These are phyloP conservation scores for Trichoderma afroharzianum DNA, from an alignment of 2,329 filamentous ascomycete genomes.

Conservation along the genomic window DNA sequence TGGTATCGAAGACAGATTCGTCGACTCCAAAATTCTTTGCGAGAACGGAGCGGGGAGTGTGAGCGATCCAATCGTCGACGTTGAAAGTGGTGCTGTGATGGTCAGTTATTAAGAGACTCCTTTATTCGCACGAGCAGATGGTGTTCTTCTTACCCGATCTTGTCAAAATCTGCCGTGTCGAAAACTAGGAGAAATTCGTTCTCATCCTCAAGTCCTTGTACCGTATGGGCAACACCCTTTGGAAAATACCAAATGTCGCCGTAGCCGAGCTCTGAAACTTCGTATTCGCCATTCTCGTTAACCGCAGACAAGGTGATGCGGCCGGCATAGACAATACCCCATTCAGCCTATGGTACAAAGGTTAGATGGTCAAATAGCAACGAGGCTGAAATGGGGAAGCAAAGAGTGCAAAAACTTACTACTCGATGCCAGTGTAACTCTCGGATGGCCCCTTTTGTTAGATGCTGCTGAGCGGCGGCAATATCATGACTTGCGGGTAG, in stretches of 20 bases:
- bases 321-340: conserved; percentile 60
- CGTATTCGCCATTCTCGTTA: conserved; percentile 56
- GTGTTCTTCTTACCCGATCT: conserved; percentile 44
- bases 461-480: conserved; percentile 63
- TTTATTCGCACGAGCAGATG: too few relatives aligned
- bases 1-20: conserved; percentile 54
- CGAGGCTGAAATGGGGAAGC: neutral
- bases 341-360: conserved; percentile 52
- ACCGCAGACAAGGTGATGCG: conserved; percentile 57
- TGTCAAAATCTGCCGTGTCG: conserved; percentile 64
- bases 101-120: neutral
- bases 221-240: conserved; percentile 59
- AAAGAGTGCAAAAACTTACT: conserved; percentile 37
- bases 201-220: conserved; percentile 62
- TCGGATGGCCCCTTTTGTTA: conserved; percentile 61
- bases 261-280: conserved; percentile 52
- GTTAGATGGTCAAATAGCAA: neutral
- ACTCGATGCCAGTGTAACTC: conserved; percentile 66
- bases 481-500: conserved; percentile 64
- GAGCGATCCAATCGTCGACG: conserved; percentile 66
- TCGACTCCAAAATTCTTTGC: conserved; percentile 68
- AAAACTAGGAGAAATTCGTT: conserved; percentile 66
- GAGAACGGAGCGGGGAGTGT: conserved; percentile 59
- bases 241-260: conserved; percentile 69
- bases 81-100: conserved; percentile 61